A percentile compares a stretch with the other conserved stretches of the same genome.
These are phyloP conservation scores for Sclerotinia minor DNA, from an alignment of 2,329 filamentous ascomycete species.

Conservation along the genomic window DNA sequence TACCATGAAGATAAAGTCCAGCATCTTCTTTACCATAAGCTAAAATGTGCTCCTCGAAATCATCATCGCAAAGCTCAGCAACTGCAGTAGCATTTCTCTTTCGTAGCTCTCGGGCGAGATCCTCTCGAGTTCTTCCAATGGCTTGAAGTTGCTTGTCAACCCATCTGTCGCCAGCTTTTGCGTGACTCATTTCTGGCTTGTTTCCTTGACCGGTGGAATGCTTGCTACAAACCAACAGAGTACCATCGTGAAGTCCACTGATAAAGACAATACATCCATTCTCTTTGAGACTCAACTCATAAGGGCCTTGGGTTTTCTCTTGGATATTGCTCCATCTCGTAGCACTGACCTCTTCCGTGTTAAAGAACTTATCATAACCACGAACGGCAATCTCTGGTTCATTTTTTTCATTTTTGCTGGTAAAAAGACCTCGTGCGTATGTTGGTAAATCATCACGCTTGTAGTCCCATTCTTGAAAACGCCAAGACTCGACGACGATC, in stretches of 20 bases:
- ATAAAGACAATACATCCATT: slow-evolving; percentile 99
- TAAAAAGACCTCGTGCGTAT: slow-evolving; percentile 92
- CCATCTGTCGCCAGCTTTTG: slow-evolving; percentile 77
- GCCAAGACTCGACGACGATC: slow-evolving; percentile 83
- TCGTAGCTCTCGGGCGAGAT: slow-evolving; percentile 75
- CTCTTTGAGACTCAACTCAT: slow-evolving; percentile 95
- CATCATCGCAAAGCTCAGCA: slow-evolving; percentile 93
- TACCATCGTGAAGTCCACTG: slow-evolving; percentile 83
- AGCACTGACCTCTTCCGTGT: slow-evolving; percentile 75
- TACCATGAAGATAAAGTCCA: slow-evolving; percentile 90
- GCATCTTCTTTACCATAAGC: slow-evolving; percentile 80
- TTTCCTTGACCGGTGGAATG: slow-evolving; percentile 85
- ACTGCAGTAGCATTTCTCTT: slow-evolving; percentile 89
- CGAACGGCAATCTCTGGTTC: slow-evolving; percentile 77
- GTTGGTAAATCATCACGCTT: slow-evolving; percentile 83
- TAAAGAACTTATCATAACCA: slow-evolving; percentile 99
- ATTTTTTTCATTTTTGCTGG: slow-evolving; percentile 65
- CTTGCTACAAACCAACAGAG: slow-evolving; percentile 95
- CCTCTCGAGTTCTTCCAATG: slow-evolving; percentile 74
- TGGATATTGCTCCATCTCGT: slow-evolving; percentile 84
- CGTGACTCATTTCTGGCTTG: slow-evolving; percentile 70
- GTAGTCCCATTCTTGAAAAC: slow-evolving; percentile 93
- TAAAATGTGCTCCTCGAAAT: slow-evolving; percentile 94
- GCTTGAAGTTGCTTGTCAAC: slow-evolving; percentile 75
- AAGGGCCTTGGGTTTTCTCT: slow-evolving; percentile 75